Percentiles rank a stretch among this genome's conserved stretches.
Evolutionary conservation across 2,329 filamentous ascomycete species (phyloP).

Genomic region (Aspergillus ochraceoroseus): DNA sequence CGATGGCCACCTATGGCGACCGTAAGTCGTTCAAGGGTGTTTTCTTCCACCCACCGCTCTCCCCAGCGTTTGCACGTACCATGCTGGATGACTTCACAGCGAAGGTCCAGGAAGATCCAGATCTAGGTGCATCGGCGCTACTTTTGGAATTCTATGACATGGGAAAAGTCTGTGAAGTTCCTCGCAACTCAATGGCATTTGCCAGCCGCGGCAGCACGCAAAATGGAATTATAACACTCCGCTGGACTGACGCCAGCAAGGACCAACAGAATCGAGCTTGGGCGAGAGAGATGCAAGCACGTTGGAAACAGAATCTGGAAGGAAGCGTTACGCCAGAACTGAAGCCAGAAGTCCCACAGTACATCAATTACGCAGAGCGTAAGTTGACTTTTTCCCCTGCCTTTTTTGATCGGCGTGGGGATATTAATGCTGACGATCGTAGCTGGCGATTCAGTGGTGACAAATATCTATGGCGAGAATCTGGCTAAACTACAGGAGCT

Average conservation of each 20-base stretch:
- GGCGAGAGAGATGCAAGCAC: slow-evolving; percentile 34
- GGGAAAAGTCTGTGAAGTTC: slow-evolving; percentile 37
- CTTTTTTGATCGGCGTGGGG: background rate
- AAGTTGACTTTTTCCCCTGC: slow-evolving; percentile 11
- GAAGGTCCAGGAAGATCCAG: slow-evolving; percentile 26
- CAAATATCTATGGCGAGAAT: slow-evolving; percentile 46
- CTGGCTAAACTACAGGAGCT: slow-evolving; percentile 39
- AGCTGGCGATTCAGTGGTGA: slow-evolving; percentile 33
- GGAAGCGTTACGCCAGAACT: slow-evolving; percentile 1
- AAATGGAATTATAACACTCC: slow-evolving; percentile 41
- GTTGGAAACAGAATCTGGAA: slow-evolving; percentile 27
- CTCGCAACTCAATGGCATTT: slow-evolving; percentile 41
- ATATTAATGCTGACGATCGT: slow-evolving; percentile 9
- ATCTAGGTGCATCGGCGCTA: slow-evolving; percentile 30
- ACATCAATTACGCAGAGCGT: slow-evolving; percentile 37
- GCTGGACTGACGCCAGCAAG: slow-evolving; percentile 40
- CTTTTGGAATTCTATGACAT: slow-evolving; percentile 45
- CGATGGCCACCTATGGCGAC: slow-evolving; percentile 37
- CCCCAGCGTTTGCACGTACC: slow-evolving; percentile 29
- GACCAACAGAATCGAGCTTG: slow-evolving; percentile 40
- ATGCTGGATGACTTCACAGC: slow-evolving; percentile 32
- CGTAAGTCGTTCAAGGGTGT: slow-evolving; percentile 44
- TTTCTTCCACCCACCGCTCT: slow-evolving; percentile 44
- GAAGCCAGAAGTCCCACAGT: slow-evolving; percentile 28
- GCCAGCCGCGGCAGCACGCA: slow-evolving; percentile 46